These are phyloP conservation scores for Mucor racemosus DNA, from an alignment of 371 early-diverging fungal species.

Conservation along the genomic window DNA sequence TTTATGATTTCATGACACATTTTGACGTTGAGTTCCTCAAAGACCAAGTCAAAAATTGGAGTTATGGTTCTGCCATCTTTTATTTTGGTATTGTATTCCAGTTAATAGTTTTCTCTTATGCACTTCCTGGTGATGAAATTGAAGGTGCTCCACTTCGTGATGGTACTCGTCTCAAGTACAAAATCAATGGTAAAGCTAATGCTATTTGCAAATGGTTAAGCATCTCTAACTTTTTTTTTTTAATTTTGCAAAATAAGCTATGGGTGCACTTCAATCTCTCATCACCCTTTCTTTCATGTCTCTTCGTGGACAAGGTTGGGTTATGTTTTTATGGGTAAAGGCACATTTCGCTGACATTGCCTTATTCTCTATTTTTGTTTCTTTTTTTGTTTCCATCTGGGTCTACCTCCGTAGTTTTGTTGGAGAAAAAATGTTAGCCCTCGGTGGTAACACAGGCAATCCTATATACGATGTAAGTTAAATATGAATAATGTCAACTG, in stretches of 20 bases:
- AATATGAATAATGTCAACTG: background rate
- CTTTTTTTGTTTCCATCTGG: conserved; percentile 63
- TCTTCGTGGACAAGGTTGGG: conserved; percentile 34
- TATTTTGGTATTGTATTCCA: conserved; percentile 73
- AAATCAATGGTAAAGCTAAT: conserved; percentile 69
- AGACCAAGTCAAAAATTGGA: conserved; percentile 36
- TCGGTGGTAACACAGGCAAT: conserved; percentile 92
- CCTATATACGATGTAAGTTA: conserved; percentile 79
- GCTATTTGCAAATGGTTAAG: background rate
- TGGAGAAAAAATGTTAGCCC: conserved; percentile 68
- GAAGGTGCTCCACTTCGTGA: conserved; percentile 77
- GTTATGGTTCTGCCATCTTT: conserved; percentile 55
- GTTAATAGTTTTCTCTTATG: conserved; percentile 63
- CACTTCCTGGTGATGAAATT: conserved; percentile 72
- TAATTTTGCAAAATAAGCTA: conserved; percentile 10
- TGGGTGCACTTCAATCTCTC: conserved; percentile 58
- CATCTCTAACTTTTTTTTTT: too few species aligned
- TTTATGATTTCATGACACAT: conserved; percentile 23
- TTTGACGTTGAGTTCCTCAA: conserved; percentile 34
- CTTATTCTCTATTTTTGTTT: conserved; percentile 67
- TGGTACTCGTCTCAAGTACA: conserved; percentile 72
- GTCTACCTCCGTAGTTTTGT: conserved; percentile 83
- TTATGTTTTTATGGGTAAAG: conserved; percentile 70
- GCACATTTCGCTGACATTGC: conserved; percentile 76
- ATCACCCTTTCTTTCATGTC: conserved; percentile 60